phyloP scores from a whole-genome alignment of 2,329 filamentous ascomycete species.

The Scortechinia acanthostroma region DNA sequence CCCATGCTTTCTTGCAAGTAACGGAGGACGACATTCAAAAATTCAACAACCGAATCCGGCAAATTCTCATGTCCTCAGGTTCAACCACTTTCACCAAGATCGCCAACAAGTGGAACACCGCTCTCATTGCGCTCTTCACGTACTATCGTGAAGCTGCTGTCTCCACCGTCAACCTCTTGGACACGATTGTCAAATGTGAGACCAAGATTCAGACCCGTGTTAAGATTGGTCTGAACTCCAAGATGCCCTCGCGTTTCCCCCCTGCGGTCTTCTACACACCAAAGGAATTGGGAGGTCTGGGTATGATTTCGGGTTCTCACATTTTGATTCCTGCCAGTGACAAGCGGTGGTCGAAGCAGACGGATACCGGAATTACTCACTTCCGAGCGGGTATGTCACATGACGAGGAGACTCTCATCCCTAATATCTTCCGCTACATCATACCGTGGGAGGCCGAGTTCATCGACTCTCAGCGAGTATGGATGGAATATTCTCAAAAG shows the following conservation, averaged over 20 bases:
- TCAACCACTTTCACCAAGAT: constrained; percentile 99
- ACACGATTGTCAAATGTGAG: constrained; percentile 98
- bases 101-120: constrained; percentile 99
- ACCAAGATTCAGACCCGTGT: constrained; percentile 98
- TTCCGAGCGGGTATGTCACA: constrained; percentile 97
- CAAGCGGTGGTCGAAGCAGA: constrained; percentile 97
- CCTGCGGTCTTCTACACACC: constrained; percentile 98
- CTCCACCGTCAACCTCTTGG: constrained; percentile 84
- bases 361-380: constrained; percentile 91
- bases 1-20: constrained; percentile 93
- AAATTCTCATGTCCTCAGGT: constrained; percentile 99
- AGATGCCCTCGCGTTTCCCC: constrained; percentile 98
- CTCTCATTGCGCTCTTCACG: constrained; percentile 90
- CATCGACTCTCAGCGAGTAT: constrained; percentile 96
- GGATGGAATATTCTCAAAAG: constrained; percentile 99
- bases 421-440: constrained; percentile 98
- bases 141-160: constrained; percentile 98
- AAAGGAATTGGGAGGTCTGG: constrained; percentile 90
- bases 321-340: constrained; percentile 96
- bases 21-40: constrained; percentile 97
- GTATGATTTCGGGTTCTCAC: constrained; percentile 98
- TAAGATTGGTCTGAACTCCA: constrained; percentile 97
- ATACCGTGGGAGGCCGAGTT: constrained; percentile 99
- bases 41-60: constrained; percentile 97
- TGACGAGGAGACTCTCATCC: constrained; percentile 93